Percentiles rank a stretch among this genome's conserved stretches.
These are phyloP conservation scores for Daedaleopsis sinensis DNA, from an alignment of 768 basidiomycete species.

Conservation along the genomic window DNA sequence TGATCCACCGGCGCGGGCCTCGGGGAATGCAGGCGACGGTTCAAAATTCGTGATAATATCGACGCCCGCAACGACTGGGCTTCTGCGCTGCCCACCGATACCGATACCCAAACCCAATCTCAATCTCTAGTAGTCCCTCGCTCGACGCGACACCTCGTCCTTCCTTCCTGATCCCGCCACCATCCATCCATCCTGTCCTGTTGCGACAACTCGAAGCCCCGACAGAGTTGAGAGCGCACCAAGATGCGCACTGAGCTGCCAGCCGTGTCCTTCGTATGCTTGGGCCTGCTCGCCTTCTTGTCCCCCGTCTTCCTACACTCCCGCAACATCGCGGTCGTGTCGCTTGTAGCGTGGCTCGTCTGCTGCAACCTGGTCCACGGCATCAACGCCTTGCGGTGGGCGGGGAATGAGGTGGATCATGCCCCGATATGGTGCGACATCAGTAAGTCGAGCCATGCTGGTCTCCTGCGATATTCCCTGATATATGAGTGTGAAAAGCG, in stretches of 20 bases:
- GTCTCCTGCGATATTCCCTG: constrained; percentile 37
- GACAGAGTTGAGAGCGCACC: background rate
- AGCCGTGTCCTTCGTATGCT: constrained; percentile 31
- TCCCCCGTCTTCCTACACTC: constrained; percentile 11
- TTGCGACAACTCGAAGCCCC: background rate
- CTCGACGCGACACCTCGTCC: constrained; percentile 4
- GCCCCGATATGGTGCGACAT: constrained; percentile 79
- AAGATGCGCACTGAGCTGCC: constrained; percentile 31
- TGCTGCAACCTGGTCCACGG: constrained; percentile 38
- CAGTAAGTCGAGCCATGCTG: constrained; percentile 25
- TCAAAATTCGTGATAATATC: background rate
- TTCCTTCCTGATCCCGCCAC: background rate
- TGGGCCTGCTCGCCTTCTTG: constrained; percentile 25
- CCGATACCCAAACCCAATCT: constrained; percentile 6
- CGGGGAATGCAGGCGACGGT: background rate
- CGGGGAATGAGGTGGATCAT: constrained; percentile 46
- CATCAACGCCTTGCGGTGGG: constrained; percentile 67
- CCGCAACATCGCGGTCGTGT: constrained; percentile 33
- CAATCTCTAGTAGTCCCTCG: background rate
- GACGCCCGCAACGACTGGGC: background rate
- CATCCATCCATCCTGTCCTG: background rate
- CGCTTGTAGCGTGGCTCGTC: constrained; percentile 36
- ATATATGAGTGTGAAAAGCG: constrained; percentile 5
- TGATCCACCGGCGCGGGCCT: background rate
- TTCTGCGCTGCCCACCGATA: background rate